A percentile compares a stretch with the other conserved stretches of the same genome.
These are phyloP conservation scores for Cladophialophora psammophila DNA, from an alignment of 2,329 filamentous ascomycete genomes.

Conservation along the genomic window DNA sequence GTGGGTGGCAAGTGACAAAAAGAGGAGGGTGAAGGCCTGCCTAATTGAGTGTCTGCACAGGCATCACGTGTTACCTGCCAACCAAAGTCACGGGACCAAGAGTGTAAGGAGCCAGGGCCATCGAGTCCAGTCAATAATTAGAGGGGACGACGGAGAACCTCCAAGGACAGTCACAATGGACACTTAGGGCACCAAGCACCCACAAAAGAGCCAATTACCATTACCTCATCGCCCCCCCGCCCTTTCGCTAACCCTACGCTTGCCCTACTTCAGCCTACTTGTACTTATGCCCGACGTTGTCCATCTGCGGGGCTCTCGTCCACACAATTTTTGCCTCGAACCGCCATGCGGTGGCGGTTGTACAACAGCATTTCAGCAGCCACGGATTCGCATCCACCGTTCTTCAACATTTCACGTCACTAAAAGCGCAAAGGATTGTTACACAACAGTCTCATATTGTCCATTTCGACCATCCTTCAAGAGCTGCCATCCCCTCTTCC, in stretches of 20 bases:
- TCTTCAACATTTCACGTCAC: conserved; percentile 1
- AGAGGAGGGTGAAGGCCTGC: background rate
- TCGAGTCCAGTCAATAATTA: no score
- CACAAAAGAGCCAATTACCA: background rate
- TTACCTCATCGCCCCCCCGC: background rate
- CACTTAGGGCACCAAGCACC: background rate
- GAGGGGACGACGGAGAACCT: no score
- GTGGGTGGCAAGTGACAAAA: background rate
- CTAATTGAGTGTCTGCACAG: background rate
- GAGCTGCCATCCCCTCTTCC: background rate
- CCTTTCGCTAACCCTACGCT: background rate
- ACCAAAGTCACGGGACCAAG: no score
- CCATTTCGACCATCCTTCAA: background rate
- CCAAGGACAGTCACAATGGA: no score
- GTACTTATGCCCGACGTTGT: background rate
- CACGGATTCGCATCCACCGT: background rate
- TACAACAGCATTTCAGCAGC: background rate
- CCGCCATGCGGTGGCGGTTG: conserved; percentile 3
- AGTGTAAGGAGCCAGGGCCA: no score
- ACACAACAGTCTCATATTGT: conserved; percentile 8
- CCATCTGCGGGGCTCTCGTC: background rate
- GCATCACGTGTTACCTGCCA: no score
- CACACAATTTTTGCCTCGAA: conserved; percentile 9
- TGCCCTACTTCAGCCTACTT: no score
- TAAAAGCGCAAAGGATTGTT: conserved; percentile 7